Conservation (phyloP, 441 rosid species). For the Hura crepitans region DNA sequence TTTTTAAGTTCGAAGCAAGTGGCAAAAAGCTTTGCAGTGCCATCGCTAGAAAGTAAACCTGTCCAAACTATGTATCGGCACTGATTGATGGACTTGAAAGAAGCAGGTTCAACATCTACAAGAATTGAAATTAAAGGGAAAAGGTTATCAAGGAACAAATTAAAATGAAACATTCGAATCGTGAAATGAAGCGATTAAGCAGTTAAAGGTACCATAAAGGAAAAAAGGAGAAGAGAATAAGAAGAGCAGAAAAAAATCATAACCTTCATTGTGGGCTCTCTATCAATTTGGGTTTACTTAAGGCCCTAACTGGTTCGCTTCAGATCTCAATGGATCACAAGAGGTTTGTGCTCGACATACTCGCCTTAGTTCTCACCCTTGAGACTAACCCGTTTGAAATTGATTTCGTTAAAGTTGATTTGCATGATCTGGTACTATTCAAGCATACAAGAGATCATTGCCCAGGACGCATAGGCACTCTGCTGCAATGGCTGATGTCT, state of each 20-base stretch:
- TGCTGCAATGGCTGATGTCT: too few relatives aligned
- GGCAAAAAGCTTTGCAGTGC: conserved; percentile 50
- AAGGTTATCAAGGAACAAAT: not conserved
- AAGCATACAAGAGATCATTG: too few relatives aligned
- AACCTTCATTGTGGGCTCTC: too few relatives aligned
- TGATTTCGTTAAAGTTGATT: too few relatives aligned
- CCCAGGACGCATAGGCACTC: too few relatives aligned
- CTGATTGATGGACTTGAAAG: conserved; percentile 65
- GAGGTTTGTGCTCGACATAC: too few relatives aligned
- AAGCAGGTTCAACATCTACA: conserved; percentile 42
- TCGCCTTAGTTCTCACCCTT: too few relatives aligned
- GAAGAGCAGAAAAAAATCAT: conserved; percentile 22
- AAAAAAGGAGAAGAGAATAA: conserved; percentile 25
- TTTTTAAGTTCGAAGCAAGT: conserved; percentile 61
- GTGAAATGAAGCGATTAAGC: not conserved
- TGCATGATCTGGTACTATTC: too few relatives aligned
- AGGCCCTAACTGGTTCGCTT: too few relatives aligned
- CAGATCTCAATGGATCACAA: too few relatives aligned
- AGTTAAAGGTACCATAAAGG: conserved; percentile 34
- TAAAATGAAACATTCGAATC: not conserved
- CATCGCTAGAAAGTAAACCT: conserved; percentile 72
- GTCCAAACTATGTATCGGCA: conserved; percentile 81
- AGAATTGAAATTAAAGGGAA: not conserved
- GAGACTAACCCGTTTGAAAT: too few relatives aligned
- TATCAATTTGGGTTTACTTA: too few relatives aligned